Evolutionary conservation across 129 eudicot genomes (phyloP).

Genomic region (Flaveria brownii): DNA sequence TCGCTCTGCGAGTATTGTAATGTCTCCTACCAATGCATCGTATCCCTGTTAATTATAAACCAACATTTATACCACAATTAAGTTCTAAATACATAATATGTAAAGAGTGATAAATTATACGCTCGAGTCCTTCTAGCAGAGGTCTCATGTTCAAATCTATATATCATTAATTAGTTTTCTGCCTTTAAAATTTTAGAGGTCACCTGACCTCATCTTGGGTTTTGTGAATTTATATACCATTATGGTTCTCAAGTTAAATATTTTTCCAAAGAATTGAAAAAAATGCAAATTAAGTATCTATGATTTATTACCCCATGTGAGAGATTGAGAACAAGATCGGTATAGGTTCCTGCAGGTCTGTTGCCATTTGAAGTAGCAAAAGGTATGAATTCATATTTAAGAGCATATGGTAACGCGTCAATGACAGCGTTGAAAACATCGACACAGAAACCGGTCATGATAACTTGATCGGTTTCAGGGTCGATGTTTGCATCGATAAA

Average conservation of each 20-base stretch:
- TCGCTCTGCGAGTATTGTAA: neutral
- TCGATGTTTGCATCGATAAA: neutral
- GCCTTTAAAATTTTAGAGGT: too few relatives aligned
- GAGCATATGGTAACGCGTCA: neutral
- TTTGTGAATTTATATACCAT: too few relatives aligned
- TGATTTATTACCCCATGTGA: constrained; percentile 13
- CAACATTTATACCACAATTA: neutral
- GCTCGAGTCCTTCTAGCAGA: neutral
- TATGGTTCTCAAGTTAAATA: too few relatives aligned
- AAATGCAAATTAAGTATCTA: too few relatives aligned
- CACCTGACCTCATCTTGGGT: too few relatives aligned
- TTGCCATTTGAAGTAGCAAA: neutral
- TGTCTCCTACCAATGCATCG: constrained; percentile 6
- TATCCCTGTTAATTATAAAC: neutral
- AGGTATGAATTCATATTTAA: neutral
- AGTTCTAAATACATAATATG: neutral
- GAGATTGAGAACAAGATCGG: constrained; percentile 12
- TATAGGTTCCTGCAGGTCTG: constrained; percentile 4
- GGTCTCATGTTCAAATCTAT: too few relatives aligned
- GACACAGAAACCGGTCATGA: constrained; percentile 6
- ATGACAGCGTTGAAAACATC: constrained; percentile 14
- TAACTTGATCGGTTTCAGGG: neutral
- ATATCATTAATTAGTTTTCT: too few relatives aligned
- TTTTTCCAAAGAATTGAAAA: too few relatives aligned
- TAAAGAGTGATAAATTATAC: too few relatives aligned